Percentiles rank a stretch among this genome's conserved stretches.
Evolutionary conservation across 495 filamentous ascomycete species (phyloP).

Genomic region (Talaromyces ruber): DNA sequence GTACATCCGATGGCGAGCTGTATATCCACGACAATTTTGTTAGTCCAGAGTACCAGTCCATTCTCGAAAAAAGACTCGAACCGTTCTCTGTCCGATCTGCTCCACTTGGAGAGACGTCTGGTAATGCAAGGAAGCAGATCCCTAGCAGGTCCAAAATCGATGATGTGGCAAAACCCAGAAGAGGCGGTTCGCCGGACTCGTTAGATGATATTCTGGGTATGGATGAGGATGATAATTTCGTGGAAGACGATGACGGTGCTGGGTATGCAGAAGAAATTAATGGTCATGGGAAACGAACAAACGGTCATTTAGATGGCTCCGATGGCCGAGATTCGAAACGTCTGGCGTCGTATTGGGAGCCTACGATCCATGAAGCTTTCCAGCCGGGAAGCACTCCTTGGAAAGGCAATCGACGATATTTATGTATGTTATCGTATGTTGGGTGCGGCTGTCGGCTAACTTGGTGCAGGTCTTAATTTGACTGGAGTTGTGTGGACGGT

Average conservation of each 20-base stretch:
- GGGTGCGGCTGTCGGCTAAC: slow-evolving; percentile 15
- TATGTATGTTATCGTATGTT: slow-evolving; percentile 43
- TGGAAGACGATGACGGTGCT: slow-evolving; percentile 92
- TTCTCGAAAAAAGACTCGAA: slow-evolving; percentile 55
- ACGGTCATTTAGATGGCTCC: slow-evolving; percentile 40
- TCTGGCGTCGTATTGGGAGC: slow-evolving; percentile 44
- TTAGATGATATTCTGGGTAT: slow-evolving; percentile 49
- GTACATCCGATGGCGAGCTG: slow-evolving; percentile 81
- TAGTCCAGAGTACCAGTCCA: slow-evolving; percentile 48
- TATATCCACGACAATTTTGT: slow-evolving; percentile 82
- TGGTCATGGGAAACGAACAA: slow-evolving; percentile 49
- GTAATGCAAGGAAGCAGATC: slow-evolving; percentile 48
- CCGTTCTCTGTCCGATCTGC: slow-evolving; percentile 82
- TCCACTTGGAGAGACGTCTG: slow-evolving; percentile 61
- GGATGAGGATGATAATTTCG: slow-evolving; percentile 65
- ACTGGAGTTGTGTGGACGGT: slow-evolving; percentile 96
- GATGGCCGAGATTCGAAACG: slow-evolving; percentile 53
- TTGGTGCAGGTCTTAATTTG: slow-evolving; percentile 59
- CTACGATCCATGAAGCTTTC: slow-evolving; percentile 71
- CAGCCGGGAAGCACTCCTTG: slow-evolving; percentile 94
- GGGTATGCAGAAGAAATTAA: slow-evolving; percentile 69
- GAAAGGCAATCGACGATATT: slow-evolving; percentile 86
- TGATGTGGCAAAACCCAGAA: slow-evolving; percentile 25
- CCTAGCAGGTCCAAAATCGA: slow-evolving; percentile 47
- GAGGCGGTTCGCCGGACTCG: slow-evolving; percentile 45